phyloP scores from a whole-genome alignment of 2,329 filamentous ascomycete species.

The Bipolaris bicolor region DNA sequence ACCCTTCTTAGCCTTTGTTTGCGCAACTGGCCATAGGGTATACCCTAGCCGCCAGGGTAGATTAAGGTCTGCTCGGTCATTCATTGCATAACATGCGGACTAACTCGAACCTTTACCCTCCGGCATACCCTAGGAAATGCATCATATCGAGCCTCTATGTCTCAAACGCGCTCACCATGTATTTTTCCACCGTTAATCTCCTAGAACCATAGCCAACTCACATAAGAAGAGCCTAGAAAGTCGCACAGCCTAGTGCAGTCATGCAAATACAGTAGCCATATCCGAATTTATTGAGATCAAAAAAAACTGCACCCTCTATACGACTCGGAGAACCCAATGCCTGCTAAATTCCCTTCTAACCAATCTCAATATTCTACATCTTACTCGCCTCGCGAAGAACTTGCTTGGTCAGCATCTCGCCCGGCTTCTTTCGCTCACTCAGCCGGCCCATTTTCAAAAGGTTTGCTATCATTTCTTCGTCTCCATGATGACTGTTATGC shows the following conservation, averaged over 20 bases:
- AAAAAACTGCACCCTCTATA: background rate
- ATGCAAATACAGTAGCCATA: background rate
- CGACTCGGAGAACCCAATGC: too few species aligned
- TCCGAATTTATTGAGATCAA: background rate
- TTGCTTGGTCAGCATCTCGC: constrained; percentile 60
- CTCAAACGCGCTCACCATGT: background rate
- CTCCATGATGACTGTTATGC: constrained; percentile 67
- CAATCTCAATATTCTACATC: constrained; percentile 31
- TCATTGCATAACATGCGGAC: background rate
- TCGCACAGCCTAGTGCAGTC: background rate
- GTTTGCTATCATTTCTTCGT: constrained; percentile 68
- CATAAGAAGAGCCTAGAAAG: background rate
- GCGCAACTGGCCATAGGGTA: background rate
- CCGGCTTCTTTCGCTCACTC: constrained; percentile 57
- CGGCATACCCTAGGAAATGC: background rate
- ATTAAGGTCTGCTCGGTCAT: background rate
- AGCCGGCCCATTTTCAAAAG: constrained; percentile 64
- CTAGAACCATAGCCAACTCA: background rate
- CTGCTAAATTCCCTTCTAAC: too few species aligned
- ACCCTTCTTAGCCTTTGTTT: background rate
- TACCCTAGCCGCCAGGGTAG: background rate
- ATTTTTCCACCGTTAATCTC: background rate
- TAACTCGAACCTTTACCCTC: background rate
- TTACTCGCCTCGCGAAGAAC: constrained; percentile 59
- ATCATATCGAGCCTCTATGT: background rate